Evolutionary conservation across 1,284 basidiomycete genomes (phyloP), one percentile per base, ranked within the genome.

Genomic region (Pyrrhoderma lamaoense): DNA sequence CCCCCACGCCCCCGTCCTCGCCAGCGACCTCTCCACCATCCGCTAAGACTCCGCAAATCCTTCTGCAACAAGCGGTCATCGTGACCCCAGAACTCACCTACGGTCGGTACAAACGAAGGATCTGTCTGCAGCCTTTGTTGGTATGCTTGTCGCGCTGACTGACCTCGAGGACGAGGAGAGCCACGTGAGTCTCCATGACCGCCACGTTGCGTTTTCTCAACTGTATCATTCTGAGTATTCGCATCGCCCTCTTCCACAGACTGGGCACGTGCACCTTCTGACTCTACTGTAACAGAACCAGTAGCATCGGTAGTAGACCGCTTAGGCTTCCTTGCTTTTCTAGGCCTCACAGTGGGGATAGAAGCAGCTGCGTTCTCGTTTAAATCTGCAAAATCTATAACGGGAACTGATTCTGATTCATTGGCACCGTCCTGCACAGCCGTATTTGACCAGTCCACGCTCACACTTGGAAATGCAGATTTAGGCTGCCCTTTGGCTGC

Each of bases 41-140:
- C 81, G 70, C 82, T 88, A 53, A 88, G 68, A 65, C 80, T 84
- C 53, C 83, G 77, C 47, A 86, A 66, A 58, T 83, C 80, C 69
- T 82, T 87, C 68, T 81, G 87, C 64, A 84, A 68, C 56, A 85
- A 69, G 45, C 91, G 82, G 64, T 93, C 89, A 64, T 93, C 91
- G 62, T 93, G 92, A 7, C 87, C 84, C 90, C 89, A 94, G 62
- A 93, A 94, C 56, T 85, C 83, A 54, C 91, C 91, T 11, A 92
- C 85, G 22, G 80, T 85, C 19, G 91, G 91, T 25, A 89, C 85
- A 62, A 83, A 90, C 1, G 89, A 87, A 1, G 91, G 90, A 64
- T 94, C 91, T 18, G 70, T 74, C 58, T 86, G 84, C 21, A 91
- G 70, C 31, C 82, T 79, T 54, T 86, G 76, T 59, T 87, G 82